Percentiles rank a stretch among this genome's conserved stretches.
These are phyloP conservation scores for Rosa multiflora DNA, from an alignment of 306 rosid genomes.

Conservation along the genomic window DNA sequence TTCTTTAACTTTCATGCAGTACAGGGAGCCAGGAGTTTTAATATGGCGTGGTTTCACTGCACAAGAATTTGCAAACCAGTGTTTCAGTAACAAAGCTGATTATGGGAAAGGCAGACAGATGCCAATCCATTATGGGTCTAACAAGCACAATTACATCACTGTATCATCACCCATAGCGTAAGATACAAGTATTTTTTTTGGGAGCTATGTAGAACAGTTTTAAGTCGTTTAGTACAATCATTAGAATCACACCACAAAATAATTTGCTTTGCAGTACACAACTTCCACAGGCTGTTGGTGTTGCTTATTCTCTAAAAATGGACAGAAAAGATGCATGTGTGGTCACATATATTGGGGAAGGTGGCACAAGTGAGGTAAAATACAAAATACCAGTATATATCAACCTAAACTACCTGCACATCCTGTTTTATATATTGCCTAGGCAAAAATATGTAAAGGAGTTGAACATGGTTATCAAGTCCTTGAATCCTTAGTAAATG, in stretches of 20 bases:
- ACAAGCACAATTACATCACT: slow-evolving; percentile 78
- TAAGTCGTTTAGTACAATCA: background rate
- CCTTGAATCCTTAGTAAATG: background rate
- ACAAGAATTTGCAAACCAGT: slow-evolving; percentile 88
- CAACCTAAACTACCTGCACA: background rate
- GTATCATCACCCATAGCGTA: slow-evolving; percentile 87
- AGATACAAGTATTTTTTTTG: slow-evolving; percentile 26
- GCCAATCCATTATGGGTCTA: slow-evolving; percentile 87
- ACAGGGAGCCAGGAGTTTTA: slow-evolving; percentile 78
- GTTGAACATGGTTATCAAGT: no score
- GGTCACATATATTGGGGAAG: slow-evolving; percentile 85
- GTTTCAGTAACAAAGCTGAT: slow-evolving; percentile 68
- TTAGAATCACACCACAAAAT: slow-evolving; percentile 2
- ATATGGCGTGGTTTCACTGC: slow-evolving; percentile 91
- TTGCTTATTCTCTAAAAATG: slow-evolving; percentile 95
- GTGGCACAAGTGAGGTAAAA: slow-evolving; percentile 94
- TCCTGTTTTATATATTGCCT: background rate
- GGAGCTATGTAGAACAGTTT: background rate
- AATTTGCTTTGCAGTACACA: slow-evolving; percentile 52
- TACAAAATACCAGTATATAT: background rate
- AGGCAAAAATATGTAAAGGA: background rate
- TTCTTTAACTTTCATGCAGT: slow-evolving; percentile 47
- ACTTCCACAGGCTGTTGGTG: slow-evolving; percentile 94
- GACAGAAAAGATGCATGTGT: slow-evolving; percentile 79
- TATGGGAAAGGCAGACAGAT: slow-evolving; percentile 90